phyloP scores from a whole-genome alignment of 768 basidiomycete species.

The Podaxis carcinomalis region DNA sequence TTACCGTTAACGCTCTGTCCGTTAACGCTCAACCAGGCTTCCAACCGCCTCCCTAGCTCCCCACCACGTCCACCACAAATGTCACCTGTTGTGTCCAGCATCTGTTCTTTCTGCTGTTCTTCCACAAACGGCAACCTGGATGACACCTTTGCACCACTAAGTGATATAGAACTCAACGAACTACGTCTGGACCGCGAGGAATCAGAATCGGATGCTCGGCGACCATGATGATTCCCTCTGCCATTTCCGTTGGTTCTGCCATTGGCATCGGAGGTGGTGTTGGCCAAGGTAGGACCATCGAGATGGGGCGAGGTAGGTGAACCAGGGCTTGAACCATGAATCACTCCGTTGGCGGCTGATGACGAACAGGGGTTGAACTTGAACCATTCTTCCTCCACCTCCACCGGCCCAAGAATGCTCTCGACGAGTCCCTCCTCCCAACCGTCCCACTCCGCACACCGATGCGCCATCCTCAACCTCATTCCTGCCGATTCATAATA shows the following conservation, averaged over 20 bases:
- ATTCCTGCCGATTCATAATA: constrained; percentile 64
- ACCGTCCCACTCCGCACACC: constrained; percentile 84
- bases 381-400: constrained; percentile 72
- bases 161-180: constrained; percentile 5
- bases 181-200: constrained; percentile 5
- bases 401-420: constrained; percentile 70
- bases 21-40: constrained; percentile 64
- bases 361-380: constrained; percentile 17
- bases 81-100: constrained; percentile 68
- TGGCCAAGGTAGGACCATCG: background rate
- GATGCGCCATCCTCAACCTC: constrained; percentile 70
- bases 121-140: constrained; percentile 49
- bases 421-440: constrained; percentile 86
- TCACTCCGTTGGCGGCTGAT: constrained; percentile 7
- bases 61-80: constrained; percentile 77
- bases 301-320: constrained; percentile 17
- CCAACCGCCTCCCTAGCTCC: constrained; percentile 69
- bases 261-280: background rate
- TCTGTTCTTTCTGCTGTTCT: constrained; percentile 66
- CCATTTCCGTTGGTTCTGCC: background rate
- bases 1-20: constrained; percentile 37
- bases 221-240: background rate
- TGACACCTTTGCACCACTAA: constrained; percentile 23
- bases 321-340: constrained; percentile 16
- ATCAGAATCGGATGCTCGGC: background rate